Conservation (phyloP, 768 basidiomycete species). For the Agaricus subrufescens region DNA sequence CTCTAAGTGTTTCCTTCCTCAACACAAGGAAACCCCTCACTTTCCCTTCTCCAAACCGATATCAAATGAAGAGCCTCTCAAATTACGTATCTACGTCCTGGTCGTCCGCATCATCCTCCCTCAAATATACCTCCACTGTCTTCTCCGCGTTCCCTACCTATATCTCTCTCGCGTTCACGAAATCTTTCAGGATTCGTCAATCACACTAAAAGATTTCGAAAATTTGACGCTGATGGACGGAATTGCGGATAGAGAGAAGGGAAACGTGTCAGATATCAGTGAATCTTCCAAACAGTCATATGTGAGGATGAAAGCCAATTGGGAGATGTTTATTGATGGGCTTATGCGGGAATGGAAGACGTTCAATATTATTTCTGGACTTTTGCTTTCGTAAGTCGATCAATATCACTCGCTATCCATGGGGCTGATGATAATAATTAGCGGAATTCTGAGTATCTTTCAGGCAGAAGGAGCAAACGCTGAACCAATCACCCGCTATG, state of each 20-base stretch:
- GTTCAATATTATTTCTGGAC: slow-evolving; percentile 13
- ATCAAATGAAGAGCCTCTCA: neutral
- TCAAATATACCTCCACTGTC: slow-evolving; percentile 27
- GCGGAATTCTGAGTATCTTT: slow-evolving; percentile 25
- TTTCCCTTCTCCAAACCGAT: slow-evolving; percentile 7
- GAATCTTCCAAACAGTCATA: slow-evolving; percentile 14
- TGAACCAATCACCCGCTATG: slow-evolving; percentile 49
- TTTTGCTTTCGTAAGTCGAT: slow-evolving; percentile 8
- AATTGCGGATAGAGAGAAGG: slow-evolving; percentile 1
- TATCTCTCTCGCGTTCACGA: slow-evolving; percentile 65
- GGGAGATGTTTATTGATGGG: slow-evolving; percentile 12
- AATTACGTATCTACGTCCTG: slow-evolving; percentile 9
- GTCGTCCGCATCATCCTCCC: slow-evolving; percentile 25
- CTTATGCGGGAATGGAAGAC: slow-evolving; percentile 14
- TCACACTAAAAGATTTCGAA: slow-evolving; percentile 53
- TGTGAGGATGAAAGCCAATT: slow-evolving; percentile 14
- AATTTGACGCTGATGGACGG: slow-evolving; percentile 31
- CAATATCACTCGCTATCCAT: neutral
- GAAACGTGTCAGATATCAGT: neutral
- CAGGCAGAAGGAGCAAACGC: slow-evolving; percentile 31
- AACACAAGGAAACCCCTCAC: neutral
- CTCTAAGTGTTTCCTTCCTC: neutral
- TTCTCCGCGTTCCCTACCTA: slow-evolving; percentile 57
- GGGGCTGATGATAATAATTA: slow-evolving; percentile 5
- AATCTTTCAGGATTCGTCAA: slow-evolving; percentile 59